Base-by-base conservation (phyloP, 2,329 filamentous ascomycete genomes). In the Colletotrichum australisinense region DNA sequence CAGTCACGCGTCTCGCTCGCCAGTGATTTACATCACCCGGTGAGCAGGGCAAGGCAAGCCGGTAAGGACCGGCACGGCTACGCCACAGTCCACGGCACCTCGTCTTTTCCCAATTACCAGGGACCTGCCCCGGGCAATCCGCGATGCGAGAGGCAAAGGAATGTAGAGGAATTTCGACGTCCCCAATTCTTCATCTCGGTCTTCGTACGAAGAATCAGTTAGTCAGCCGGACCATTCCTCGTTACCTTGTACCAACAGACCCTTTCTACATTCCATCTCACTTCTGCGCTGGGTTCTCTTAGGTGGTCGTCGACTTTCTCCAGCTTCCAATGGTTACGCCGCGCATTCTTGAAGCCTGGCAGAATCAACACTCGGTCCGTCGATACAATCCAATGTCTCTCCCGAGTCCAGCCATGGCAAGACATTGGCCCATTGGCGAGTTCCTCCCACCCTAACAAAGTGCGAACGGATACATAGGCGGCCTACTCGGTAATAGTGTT, bases 1-100 rank as follows among this genome's bases (percentile, higher is more conserved):
- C 28, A 42, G 70, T 65, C 66, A 49, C 66, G 55, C 38, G 70
- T 70, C 70, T 70, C 60, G 55, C n/a, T 70, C 46, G 55, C 46
- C 70, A 49, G 42, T 46, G 60, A 60, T 65, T 65, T n/a, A 56
- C 70, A 62, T 65, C 59, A 46, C 59, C 67, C 60, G 53, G 55
- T 70, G 66, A 73, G 70, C 67, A 73, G 60, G 59, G 59, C 67
- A 58, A 60, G 60, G 62, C 28, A 65, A 53, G 67, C 56, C 70
- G 66, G 70, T 26, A 59, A 62, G 35, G 14, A 32, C 46, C 59
- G 53, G 66, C 55, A 60, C 26, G 56, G 67, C 57, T 60, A 56
- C 67, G 38, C 67, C 53, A 53, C 60, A 19, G 8, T 49, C 19
- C 42, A 49, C 42, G 26, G 60, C 22, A 53, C 42, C 67, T 65